phyloP scores from a whole-genome alignment of 768 basidiomycete genomes.

The Coprinopsis cinerea region DNA sequence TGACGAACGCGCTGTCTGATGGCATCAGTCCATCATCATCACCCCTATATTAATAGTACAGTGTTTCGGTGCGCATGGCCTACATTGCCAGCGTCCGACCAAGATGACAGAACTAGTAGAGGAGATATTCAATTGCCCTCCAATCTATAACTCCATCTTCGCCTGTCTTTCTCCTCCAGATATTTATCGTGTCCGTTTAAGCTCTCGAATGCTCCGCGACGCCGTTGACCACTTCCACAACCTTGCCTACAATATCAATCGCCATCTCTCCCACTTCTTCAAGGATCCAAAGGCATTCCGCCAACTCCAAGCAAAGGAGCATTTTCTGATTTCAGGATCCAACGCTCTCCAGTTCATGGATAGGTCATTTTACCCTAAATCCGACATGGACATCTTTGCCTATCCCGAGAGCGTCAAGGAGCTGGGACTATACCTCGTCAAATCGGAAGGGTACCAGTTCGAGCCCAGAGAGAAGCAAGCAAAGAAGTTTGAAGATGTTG shows the following conservation, averaged over 20 bases:
- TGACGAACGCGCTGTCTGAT: neutral
- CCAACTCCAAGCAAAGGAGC: neutral
- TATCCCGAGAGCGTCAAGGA: neutral
- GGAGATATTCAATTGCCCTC: conserved; percentile 4
- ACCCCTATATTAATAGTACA: no score
- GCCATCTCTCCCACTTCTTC: conserved; percentile 1
- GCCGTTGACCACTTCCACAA: conserved; percentile 2
- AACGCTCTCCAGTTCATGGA: conserved; percentile 6
- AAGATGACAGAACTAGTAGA: neutral
- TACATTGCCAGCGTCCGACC: no score
- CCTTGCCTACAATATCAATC: conserved; percentile 7
- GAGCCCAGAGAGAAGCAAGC: neutral
- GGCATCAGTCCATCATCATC: no score
- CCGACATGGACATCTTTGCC: conserved; percentile 3
- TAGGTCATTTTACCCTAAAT: neutral
- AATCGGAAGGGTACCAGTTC: conserved; percentile 2
- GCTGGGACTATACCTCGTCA: neutral
- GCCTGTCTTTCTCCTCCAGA: conserved; percentile 1
- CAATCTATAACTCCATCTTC: conserved; percentile 1
- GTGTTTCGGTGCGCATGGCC: no score
- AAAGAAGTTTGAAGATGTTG: neutral
- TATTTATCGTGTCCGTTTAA: neutral
- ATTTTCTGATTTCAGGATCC: conserved; percentile 5
- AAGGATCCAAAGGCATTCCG: conserved; percentile 3
- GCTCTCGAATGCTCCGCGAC: neutral